These are phyloP conservation scores for Trichoderma koningiopsis DNA, from an alignment of 2,329 filamentous ascomycete species.

Conservation along the genomic window DNA sequence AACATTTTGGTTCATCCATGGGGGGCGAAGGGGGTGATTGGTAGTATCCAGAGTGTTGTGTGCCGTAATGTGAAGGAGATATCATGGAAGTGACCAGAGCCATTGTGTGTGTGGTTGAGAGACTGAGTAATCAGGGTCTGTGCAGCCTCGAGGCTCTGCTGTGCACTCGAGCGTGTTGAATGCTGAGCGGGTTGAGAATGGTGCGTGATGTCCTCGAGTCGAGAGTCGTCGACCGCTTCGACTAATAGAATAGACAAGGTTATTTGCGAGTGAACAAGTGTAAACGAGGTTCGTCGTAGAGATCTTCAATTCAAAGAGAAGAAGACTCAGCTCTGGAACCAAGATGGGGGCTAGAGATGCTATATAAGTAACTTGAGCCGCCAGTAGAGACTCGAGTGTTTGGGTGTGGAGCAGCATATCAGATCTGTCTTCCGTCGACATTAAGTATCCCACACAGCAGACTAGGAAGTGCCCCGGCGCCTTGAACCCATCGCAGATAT, in stretches of 20 bases:
- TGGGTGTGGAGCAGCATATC: constrained; percentile 29
- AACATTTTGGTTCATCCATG: constrained; percentile 78
- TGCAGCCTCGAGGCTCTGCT: not conserved
- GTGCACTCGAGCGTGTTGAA: not conserved
- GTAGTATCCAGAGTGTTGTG: constrained; percentile 39
- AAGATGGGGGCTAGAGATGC: constrained; percentile 24
- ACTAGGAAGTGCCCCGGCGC: constrained; percentile 18
- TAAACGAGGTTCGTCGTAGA: not conserved
- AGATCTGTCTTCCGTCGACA: constrained; percentile 29
- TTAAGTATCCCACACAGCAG: constrained; percentile 26
- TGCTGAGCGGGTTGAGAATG: not conserved
- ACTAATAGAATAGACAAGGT: not conserved
- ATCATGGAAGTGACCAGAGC: constrained; percentile 36
- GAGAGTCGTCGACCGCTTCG: not conserved
- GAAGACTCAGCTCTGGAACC: not conserved
- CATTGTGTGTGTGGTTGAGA: constrained; percentile 4
- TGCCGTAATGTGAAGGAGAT: constrained; percentile 34
- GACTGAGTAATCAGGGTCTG: not conserved
- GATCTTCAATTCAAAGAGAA: constrained; percentile 4
- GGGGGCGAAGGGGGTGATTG: constrained; percentile 74
- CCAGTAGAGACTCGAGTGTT: constrained; percentile 15
- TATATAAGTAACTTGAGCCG: constrained; percentile 28
- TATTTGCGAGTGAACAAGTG: not conserved
- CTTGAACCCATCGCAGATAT: constrained; percentile 29
- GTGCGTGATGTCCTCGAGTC: not conserved